These are phyloP conservation scores for Xylaria sp. DNA, from an alignment of 2,329 filamentous ascomycete genomes.

Conservation along the genomic window DNA sequence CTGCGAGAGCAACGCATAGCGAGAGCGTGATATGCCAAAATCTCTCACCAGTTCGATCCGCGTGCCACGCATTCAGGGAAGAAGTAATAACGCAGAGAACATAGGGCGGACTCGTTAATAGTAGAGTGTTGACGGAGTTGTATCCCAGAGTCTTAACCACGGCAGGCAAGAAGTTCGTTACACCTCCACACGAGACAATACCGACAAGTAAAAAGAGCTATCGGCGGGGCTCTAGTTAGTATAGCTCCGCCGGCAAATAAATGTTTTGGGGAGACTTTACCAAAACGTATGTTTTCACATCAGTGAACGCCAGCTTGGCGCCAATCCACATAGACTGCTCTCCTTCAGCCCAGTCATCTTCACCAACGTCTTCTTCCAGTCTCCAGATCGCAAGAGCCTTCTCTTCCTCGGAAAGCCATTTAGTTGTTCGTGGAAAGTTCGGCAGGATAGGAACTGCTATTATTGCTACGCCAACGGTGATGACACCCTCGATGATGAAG, in stretches of 20 bases:
- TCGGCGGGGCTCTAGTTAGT: slow-evolving; percentile 18
- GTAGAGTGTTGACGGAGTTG: slow-evolving; percentile 66
- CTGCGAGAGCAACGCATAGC: slow-evolving; percentile 68
- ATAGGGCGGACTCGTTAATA: slow-evolving; percentile 74
- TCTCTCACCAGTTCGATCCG: slow-evolving; percentile 76
- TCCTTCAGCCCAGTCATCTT: slow-evolving; percentile 71
- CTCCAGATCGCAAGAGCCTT: slow-evolving; percentile 68
- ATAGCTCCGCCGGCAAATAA: background rate
- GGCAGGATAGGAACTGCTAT: slow-evolving; percentile 70
- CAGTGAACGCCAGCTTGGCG: slow-evolving; percentile 64
- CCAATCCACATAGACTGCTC: slow-evolving; percentile 68
- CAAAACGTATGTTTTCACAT: slow-evolving; percentile 70
- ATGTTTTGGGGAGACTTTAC: slow-evolving; percentile 50
- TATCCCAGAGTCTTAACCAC: slow-evolving; percentile 77
- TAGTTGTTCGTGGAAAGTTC: slow-evolving; percentile 72
- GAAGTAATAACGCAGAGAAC: slow-evolving; percentile 71
- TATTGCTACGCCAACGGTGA: slow-evolving; percentile 71
- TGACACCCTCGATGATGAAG: slow-evolving; percentile 76
- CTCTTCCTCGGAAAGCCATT: slow-evolving; percentile 68
- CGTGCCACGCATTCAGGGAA: slow-evolving; percentile 75
- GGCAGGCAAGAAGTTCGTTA: slow-evolving; percentile 77
- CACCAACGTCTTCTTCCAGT: slow-evolving; percentile 71
- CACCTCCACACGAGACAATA: slow-evolving; percentile 66
- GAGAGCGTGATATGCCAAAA: slow-evolving; percentile 75
- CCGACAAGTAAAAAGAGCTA: slow-evolving; percentile 67